Evolutionary conservation across 768 basidiomycete species (phyloP).

Genomic region (Amylocystis lapponica): DNA sequence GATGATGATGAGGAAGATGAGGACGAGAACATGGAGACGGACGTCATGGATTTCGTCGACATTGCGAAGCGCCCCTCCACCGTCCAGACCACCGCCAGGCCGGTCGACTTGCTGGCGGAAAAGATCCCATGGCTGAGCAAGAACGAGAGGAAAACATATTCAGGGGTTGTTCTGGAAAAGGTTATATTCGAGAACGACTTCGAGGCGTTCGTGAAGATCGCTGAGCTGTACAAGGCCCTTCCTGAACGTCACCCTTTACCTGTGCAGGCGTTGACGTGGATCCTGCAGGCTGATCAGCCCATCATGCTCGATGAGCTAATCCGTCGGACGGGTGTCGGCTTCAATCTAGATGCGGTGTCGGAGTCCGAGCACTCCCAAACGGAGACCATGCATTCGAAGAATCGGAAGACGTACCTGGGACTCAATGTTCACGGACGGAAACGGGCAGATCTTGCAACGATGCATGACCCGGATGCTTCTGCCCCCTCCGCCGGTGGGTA

Average conservation of each 20-base stretch:
- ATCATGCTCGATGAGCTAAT: constrained; percentile 55
- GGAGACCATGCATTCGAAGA: no score
- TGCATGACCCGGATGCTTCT: no score
- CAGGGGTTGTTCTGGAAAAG: constrained; percentile 25
- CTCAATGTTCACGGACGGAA: constrained; percentile 63
- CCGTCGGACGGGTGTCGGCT: constrained; percentile 39
- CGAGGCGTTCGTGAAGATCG: constrained; percentile 43
- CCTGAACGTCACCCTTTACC: no score
- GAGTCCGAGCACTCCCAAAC: no score
- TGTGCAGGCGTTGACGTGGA: constrained; percentile 20
- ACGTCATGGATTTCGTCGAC: constrained; percentile 44
- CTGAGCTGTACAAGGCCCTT: constrained; percentile 37
- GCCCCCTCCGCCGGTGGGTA: no score
- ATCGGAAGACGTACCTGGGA: constrained; percentile 52
- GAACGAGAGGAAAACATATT: background rate
- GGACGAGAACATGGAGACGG: constrained; percentile 35
- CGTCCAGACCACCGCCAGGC: constrained; percentile 35
- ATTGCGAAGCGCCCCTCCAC: constrained; percentile 44
- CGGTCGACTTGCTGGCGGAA: constrained; percentile 32
- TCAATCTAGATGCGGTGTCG: constrained; percentile 15
- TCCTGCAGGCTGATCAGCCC: constrained; percentile 37
- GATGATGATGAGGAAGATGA: constrained; percentile 36
- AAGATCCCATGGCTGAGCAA: background rate
- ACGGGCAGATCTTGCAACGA: constrained; percentile 43
- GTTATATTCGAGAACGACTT: constrained; percentile 42